phyloP scores from a whole-genome alignment of 129 eudicot genomes.

The Chrysanthemum makinoi region DNA sequence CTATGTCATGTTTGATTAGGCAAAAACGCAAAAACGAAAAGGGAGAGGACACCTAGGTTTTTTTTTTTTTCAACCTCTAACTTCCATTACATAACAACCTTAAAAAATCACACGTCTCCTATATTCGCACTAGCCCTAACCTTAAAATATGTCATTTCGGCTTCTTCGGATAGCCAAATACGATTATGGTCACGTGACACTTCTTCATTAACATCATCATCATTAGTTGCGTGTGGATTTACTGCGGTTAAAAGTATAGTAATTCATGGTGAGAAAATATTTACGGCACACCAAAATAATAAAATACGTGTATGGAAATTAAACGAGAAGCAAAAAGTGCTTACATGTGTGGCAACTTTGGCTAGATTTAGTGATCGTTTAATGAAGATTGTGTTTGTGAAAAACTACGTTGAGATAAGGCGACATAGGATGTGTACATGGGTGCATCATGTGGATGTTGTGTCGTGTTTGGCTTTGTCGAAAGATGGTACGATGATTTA shows the following conservation, averaged over 20 bases:
- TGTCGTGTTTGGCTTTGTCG: slow-evolving; percentile 61
- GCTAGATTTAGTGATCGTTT: slow-evolving; percentile 68
- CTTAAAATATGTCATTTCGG: slow-evolving; percentile 58
- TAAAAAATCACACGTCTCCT: slow-evolving; percentile 66
- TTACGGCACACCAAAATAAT: slow-evolving; percentile 85
- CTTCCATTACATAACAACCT: slow-evolving; percentile 59
- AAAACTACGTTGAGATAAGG: slow-evolving; percentile 62
- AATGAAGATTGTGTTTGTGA: slow-evolving; percentile 34
- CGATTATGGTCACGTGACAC: slow-evolving; percentile 49
- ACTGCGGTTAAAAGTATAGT: slow-evolving; percentile 60
- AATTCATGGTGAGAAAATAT: slow-evolving; percentile 38
- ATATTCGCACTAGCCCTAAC: slow-evolving; percentile 55
- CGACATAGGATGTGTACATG: slow-evolving; percentile 67
- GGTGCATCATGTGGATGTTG: slow-evolving; percentile 88
- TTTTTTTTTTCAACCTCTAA: slow-evolving; percentile 12
- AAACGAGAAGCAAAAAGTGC: slow-evolving; percentile 19
- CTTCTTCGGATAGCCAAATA: slow-evolving; percentile 59
- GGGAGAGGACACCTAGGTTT: no score
- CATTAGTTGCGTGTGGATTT: not conserved
- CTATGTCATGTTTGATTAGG: no score
- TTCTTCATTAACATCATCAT: not conserved
- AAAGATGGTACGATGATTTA: slow-evolving; percentile 55
- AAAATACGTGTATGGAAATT: slow-evolving; percentile 81
- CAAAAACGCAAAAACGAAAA: no score
- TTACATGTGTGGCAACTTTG: slow-evolving; percentile 38